Percentiles rank a stretch among this genome's conserved stretches.
These are phyloP conservation scores for Chaetomiaceae sp. DNA, from an alignment of 2,329 filamentous ascomycete species.

Conservation along the genomic window DNA sequence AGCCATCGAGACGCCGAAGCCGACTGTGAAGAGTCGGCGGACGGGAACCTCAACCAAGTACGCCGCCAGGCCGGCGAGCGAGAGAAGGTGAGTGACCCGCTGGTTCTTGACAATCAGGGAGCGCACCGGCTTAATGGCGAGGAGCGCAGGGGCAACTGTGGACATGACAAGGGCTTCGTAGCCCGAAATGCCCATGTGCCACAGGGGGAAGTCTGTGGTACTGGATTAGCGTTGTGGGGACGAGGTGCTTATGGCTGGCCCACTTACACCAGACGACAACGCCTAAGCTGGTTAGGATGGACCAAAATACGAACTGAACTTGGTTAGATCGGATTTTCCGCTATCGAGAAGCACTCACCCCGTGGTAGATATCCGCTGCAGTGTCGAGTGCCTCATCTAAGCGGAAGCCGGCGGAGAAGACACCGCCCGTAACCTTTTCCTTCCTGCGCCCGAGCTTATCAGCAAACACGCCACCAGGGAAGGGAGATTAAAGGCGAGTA, in stretches of 20 bases:
- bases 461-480: constrained; percentile 6
- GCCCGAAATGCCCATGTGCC: constrained; percentile 98
- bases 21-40: constrained; percentile 72
- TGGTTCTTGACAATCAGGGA: constrained; percentile 64
- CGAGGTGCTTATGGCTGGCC: too few relatives aligned
- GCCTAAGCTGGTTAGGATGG: constrained; percentile 82
- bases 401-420: constrained; percentile 68
- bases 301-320: constrained; percentile 86
- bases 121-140: constrained; percentile 67
- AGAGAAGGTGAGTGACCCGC: constrained; percentile 68
- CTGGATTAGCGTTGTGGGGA: too few relatives aligned
- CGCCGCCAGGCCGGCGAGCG: constrained; percentile 68
- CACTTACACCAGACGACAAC: constrained; percentile 87
- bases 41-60: constrained; percentile 72
- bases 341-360: constrained; percentile 51
- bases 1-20: constrained; percentile 73
- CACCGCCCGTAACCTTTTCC: constrained; percentile 64
- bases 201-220: constrained; percentile 83
- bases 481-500: not conserved
- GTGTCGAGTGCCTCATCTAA: constrained; percentile 74
- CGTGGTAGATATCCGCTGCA: constrained; percentile 84
- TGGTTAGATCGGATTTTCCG: constrained; percentile 11
- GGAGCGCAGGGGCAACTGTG: constrained; percentile 74
- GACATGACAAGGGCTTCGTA: constrained; percentile 88
- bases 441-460: constrained; percentile 53